Base-by-base conservation (phyloP, 495 filamentous ascomycete genomes). In the Cudoniella acicularis region DNA sequence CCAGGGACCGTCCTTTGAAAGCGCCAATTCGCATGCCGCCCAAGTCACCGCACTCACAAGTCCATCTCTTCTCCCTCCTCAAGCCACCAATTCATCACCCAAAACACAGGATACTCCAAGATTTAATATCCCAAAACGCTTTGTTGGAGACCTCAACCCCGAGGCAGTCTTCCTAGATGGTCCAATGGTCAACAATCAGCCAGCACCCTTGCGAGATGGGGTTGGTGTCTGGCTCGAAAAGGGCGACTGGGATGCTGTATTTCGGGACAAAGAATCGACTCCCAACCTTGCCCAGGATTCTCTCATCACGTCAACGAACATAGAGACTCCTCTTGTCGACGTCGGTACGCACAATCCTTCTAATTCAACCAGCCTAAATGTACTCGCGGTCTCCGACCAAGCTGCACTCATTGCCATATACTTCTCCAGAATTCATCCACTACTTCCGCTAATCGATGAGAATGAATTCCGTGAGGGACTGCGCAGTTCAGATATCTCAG, bases 401-500 rank as follows among this genome's bases (percentile, higher is more conserved):
- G 25, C 11, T 24, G 22, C 65, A n/a, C 30, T 79, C n/a, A 66
- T 62, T 10, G 65, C 66, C 1, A 66, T 77, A 23, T 79, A 77
- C 47, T 57, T 76, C 40, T 57, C 63, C 18, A 75, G 75, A 52
- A 69, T 78, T 26, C 70, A 77, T 47, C 73, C 76, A 3, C 69
- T 79, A 9, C 75, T 78, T 18, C 77, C 77, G 16, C 71, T 78
- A 18, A 68, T 76, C 11, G 71, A 73, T 2, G 51, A 46, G n/a
- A 17, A 4, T 16, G 54, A 36, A 58, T 30, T 51, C 49, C 49
- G 17, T 4, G 10, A 30, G 3, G 49, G 21, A 4, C 49, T 25
- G 11, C 21, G 9, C 3, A 25, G 4, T 4, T 51, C 49, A 10
- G 13, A 51, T n/a, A 6, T 51, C 8, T 11, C 49, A 11, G 25